Conservation (phyloP, 2,329 filamentous ascomycete species). For the Fusarium brevicatenulatum region DNA sequence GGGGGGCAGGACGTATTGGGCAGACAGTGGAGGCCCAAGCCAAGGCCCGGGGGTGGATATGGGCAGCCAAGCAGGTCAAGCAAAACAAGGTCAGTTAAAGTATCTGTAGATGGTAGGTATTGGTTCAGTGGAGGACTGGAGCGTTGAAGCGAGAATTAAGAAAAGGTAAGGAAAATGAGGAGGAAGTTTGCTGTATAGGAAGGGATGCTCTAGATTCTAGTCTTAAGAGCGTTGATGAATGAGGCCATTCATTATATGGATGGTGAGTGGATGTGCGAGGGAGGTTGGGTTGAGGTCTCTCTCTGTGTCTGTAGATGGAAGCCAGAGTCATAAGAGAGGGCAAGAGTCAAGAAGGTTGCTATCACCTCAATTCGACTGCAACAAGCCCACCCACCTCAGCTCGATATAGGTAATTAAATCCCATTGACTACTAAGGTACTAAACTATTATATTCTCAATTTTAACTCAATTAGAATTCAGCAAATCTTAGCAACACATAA, state of each 20-base stretch:
- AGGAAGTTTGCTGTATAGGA: neutral
- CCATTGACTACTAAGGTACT: neutral
- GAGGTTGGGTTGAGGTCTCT: neutral
- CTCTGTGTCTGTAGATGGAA: neutral
- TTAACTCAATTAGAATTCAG: neutral
- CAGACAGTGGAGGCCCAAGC: conserved; percentile 44
- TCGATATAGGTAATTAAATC: neutral
- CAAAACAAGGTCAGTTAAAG: neutral
- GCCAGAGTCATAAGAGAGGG: neutral
- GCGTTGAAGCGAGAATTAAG: conserved; percentile 4
- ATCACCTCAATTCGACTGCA: neutral
- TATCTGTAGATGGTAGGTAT: neutral
- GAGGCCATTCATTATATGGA: conserved; percentile 8
- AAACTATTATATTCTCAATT: neutral
- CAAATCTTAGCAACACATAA: neutral
- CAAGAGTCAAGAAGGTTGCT: conserved; percentile 4
- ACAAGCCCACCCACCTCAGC: neutral
- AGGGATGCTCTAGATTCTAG: conserved; percentile 9
- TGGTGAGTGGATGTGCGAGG: conserved; percentile 1
- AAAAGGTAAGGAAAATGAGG: neutral
- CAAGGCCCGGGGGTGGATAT: conserved; percentile 39
- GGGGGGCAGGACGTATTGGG: conserved; percentile 41
- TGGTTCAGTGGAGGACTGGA: conserved; percentile 13
- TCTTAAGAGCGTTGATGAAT: conserved; percentile 8
- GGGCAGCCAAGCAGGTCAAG: neutral